These are phyloP conservation scores for Cucumis sativus DNA, from an alignment of 306 rosid species.

Conservation along the genomic window Cucumber_9930_V3 NC_026660.2:17304001-17304500, in stretches of 20 bases:
- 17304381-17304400: conserved; percentile 64
- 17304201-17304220: background rate
- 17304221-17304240: background rate
- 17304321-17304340: background rate
- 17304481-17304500: conserved; percentile 37
- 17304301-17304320: too few species aligned
- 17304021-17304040: background rate
- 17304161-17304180: background rate
- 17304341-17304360: background rate
- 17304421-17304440: conserved; percentile 40
- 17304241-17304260: background rate
- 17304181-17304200: background rate
- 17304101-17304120: background rate
- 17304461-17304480: conserved; percentile 49
- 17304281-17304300: background rate
- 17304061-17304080: background rate
- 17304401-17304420: conserved; percentile 46
- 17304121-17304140: background rate
- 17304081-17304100: background rate
- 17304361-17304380: conserved; percentile 8
- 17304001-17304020: background rate
- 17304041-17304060: background rate
- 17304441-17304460: conserved; percentile 45
- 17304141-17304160: background rate
- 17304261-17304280: background rate